A percentile compares a stretch with the other conserved stretches of the same genome.
These are phyloP conservation scores for Pseudogymnoascus sp. DNA, from an alignment of 2,329 filamentous ascomycete genomes.

Conservation along the genomic window DNA sequence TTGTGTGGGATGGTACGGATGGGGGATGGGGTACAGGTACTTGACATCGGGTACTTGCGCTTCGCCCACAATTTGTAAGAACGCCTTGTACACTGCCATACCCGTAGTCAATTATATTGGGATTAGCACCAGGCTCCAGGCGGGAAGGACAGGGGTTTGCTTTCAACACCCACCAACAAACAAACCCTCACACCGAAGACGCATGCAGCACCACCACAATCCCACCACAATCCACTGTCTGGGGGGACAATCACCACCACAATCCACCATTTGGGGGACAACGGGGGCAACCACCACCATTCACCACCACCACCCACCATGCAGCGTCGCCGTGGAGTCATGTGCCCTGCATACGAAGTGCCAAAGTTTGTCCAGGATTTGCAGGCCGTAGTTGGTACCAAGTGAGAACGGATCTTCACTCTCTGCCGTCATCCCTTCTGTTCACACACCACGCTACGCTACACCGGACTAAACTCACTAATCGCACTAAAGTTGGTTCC, in stretches of 20 bases:
- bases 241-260: no score
- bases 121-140: background rate
- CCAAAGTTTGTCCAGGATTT: background rate
- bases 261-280: no score
- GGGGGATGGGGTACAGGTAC: background rate
- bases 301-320: background rate
- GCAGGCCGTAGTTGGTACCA: background rate
- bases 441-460: no score
- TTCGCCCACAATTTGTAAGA: background rate
- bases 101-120: no score
- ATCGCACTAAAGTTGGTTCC: background rate
- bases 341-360: background rate
- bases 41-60: background rate
- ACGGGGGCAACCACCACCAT: background rate
- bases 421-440: background rate
- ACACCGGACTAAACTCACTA: no score
- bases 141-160: background rate
- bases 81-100: background rate
- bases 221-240: background rate
- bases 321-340: background rate
- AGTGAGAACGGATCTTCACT: background rate
- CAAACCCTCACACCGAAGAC: background rate
- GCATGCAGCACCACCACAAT: background rate
- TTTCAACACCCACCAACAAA: no score
- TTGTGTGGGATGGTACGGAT: background rate